A percentile compares a stretch with the other conserved stretches of the same genome.
Evolutionary conservation across 352 stramenopile genomes (phyloP).

Genomic region (Phytopythium vexans): DNA sequence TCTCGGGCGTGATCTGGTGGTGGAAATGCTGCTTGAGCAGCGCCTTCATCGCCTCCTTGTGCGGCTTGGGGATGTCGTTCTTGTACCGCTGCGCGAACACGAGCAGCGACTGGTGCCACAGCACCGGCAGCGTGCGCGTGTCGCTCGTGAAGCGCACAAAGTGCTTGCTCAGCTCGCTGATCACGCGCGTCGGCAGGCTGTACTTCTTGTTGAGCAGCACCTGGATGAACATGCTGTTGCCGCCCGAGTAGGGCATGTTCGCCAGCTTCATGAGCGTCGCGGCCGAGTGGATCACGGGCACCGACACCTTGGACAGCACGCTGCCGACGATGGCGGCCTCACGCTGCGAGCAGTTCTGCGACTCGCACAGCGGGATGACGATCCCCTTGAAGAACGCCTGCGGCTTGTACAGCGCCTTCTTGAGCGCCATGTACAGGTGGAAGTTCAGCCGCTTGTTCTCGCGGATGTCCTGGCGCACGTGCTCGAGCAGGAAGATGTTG

Average conservation of each 20-base stretch:
- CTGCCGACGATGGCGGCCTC: conserved; percentile 98
- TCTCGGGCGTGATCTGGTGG: conserved; percentile 98
- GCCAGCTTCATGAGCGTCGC: conserved; percentile 99
- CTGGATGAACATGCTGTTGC: conserved; percentile 98
- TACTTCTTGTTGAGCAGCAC: conserved; percentile 99
- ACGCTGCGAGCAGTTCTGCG: conserved; percentile 93
- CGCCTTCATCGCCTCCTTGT: conserved; percentile 94
- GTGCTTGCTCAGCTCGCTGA: conserved; percentile 95
- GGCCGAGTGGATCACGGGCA: conserved; percentile 98
- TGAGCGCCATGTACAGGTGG: conserved; percentile 98
- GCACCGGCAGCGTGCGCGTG: conserved; percentile 90
- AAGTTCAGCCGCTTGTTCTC: conserved; percentile 99
- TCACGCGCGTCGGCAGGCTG: conserved; percentile 95
- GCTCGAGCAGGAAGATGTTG: conserved; percentile 97
- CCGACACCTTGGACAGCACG: conserved; percentile 97
- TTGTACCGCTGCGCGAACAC: conserved; percentile 99
- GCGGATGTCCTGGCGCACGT: conserved; percentile 96
- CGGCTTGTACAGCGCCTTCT: conserved; percentile 99
- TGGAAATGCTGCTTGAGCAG: conserved; percentile 91
- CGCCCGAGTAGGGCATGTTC: conserved; percentile 95
- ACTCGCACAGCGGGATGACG: conserved; percentile 96
- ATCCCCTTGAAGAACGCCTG: conserved; percentile 99
- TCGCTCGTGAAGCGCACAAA: conserved; percentile 93
- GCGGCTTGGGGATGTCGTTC: conserved; percentile 93
- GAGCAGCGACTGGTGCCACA: conserved; percentile 99